Percentiles rank a stretch among this genome's conserved stretches.
Conservation (phyloP, 768 basidiomycete genomes). For the Boletellus sp. region DNA sequence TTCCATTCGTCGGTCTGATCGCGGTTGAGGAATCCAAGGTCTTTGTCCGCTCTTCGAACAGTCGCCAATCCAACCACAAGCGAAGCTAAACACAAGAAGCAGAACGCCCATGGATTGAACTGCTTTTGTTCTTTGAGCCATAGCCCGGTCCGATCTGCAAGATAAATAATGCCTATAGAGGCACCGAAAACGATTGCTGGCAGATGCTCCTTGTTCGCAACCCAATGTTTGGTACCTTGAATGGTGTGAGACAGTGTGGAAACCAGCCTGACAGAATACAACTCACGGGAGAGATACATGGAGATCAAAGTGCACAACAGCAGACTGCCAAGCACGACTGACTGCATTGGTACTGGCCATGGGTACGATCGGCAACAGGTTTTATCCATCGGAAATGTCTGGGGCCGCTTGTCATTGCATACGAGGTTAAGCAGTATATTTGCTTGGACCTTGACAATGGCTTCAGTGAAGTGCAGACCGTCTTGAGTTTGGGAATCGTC, state of each 20-base stretch:
- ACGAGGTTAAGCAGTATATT: conserved; percentile 74
- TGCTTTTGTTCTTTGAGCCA: conserved; percentile 91
- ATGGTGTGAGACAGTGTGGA: conserved; percentile 12
- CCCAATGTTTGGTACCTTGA: conserved; percentile 19
- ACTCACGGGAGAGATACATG: conserved; percentile 36
- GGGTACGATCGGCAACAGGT: conserved; percentile 83
- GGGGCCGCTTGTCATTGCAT: conserved; percentile 71
- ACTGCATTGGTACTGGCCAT: conserved; percentile 53
- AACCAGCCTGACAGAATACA: not conserved
- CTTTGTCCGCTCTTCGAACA: conserved; percentile 69
- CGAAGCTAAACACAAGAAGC: conserved; percentile 48
- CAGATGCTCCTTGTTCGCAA: conserved; percentile 13
- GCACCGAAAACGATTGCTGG: conserved; percentile 61
- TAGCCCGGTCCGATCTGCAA: conserved; percentile 81
- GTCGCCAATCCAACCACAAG: conserved; percentile 60
- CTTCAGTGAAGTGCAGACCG: conserved; percentile 75
- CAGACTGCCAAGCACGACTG: conserved; percentile 45
- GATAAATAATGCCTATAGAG: conserved; percentile 64
- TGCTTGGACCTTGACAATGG: conserved; percentile 64
- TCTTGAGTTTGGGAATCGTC: conserved; percentile 74
- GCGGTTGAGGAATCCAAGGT: conserved; percentile 84
- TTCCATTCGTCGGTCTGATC: conserved; percentile 98
- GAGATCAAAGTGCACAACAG: conserved; percentile 51
- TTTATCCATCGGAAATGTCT: conserved; percentile 62
- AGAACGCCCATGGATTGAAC: conserved; percentile 68